Base-by-base conservation (phyloP, 106 monocot species). In the Phalaenopsis equestris region DNA sequence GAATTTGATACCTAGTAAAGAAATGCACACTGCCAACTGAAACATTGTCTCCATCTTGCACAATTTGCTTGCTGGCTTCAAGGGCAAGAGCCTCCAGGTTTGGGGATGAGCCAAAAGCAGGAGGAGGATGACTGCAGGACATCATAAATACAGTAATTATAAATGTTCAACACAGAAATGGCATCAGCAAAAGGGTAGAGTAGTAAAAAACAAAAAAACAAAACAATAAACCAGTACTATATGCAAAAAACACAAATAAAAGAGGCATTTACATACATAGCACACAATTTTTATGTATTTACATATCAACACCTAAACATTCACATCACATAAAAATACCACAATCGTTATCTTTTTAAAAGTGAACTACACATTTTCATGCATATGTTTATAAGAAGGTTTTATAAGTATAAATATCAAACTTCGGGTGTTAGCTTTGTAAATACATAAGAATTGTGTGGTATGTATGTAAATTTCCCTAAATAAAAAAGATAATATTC, bases 81-180 rank as follows among this genome's bases (percentile, higher is more conserved):
- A 86, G 78, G 12, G 79, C 92, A 85, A 95, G 89, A 24, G 89
- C 84, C 82, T 95, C 90, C 45, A 95, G 87, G 85, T 95, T 92
- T 80, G 87, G 56, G 42, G 92, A 87, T 78, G 95, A 93, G 80
- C 95, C 95, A 85, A 95, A 93, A 23, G 90, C 88, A 78, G 95
- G 92, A 80, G 89, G 92, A 9, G 87, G 90, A 55, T 93, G 89
- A 65, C 80, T 79, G 57, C 90, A 89, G 86, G 75, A 24, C 43
- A 78, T 19, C 38, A 3, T 5, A 72, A n/a, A 15, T 72, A 72
- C 37, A 72, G n/a, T 55, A 56, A 36, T 82, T 14, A 47, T 52
- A 52, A 12, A 52, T 52, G 14, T 52, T 52, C 14, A 1, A 52
- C 3, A 52, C 52, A 52, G 23, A 65, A 64, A 23, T 24, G n/a